These are phyloP conservation scores for Pyracantha coccinea DNA, from an alignment of 331 rosid species.

Conservation along the genomic window DNA sequence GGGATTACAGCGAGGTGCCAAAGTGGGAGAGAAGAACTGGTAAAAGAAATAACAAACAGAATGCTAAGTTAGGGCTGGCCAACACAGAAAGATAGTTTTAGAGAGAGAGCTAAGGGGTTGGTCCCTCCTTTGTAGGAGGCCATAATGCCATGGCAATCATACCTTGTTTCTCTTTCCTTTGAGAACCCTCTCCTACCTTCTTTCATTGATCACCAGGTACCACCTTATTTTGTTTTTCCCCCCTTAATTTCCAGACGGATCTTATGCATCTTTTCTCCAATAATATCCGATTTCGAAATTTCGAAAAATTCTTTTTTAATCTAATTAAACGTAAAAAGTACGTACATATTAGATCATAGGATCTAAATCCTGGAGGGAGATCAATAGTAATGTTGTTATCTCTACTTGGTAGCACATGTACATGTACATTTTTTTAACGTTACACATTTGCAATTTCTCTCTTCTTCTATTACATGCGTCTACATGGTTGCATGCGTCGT, in stretches of 20 bases:
- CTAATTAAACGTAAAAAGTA: no score
- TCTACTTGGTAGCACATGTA: background rate
- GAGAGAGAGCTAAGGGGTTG: slow-evolving; percentile 12
- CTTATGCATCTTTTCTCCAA: background rate
- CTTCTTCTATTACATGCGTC: background rate
- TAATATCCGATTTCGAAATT: background rate
- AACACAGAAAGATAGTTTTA: slow-evolving; percentile 5
- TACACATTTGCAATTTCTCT: background rate
- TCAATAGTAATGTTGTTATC: background rate
- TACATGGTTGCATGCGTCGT: background rate
- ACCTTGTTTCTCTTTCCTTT: slow-evolving; percentile 34
- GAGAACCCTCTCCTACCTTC: slow-evolving; percentile 4
- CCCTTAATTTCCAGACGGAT: background rate
- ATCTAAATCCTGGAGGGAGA: background rate
- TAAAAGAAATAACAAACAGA: slow-evolving; percentile 42
- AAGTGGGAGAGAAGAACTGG: slow-evolving; percentile 33
- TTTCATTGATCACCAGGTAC: slow-evolving; percentile 4
- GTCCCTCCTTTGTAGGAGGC: slow-evolving; percentile 63
- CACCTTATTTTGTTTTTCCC: background rate
- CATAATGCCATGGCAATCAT: slow-evolving; percentile 32
- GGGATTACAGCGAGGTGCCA: slow-evolving; percentile 3
- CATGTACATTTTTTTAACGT: background rate
- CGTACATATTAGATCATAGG: background rate
- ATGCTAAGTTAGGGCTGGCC: slow-evolving; percentile 47
- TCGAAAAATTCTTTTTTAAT: no score